Evolutionary conservation across 106 monocot species (phyloP).

Genomic region (Apostasia ramifera): DNA sequence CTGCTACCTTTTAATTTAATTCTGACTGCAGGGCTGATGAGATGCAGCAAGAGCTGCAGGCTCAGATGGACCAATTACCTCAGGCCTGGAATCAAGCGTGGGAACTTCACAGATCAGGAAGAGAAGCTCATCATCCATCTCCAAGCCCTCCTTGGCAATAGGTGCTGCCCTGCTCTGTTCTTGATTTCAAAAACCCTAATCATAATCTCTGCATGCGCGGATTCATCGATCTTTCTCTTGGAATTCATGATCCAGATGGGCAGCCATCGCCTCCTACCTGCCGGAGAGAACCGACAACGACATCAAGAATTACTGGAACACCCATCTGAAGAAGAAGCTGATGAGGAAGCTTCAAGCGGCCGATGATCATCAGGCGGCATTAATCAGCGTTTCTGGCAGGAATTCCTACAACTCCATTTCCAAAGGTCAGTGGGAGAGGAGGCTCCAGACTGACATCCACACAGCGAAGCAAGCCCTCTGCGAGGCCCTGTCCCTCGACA

Average conservation of each 20-base stretch:
- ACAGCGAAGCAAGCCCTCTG: slow-evolving; percentile 32
- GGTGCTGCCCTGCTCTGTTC: slow-evolving; percentile 3
- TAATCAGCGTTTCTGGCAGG: neutral
- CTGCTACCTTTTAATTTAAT: neutral
- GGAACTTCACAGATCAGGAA: slow-evolving; percentile 39
- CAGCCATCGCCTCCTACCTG: slow-evolving; percentile 70
- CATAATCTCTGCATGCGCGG: neutral
- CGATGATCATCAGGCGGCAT: neutral
- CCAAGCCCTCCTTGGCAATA: slow-evolving; percentile 47
- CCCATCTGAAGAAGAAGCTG: slow-evolving; percentile 54
- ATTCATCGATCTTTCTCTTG: neutral
- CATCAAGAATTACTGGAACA: slow-evolving; percentile 50
- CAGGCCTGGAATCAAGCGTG: slow-evolving; percentile 46
- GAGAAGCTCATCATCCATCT: slow-evolving; percentile 54
- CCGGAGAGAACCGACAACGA: slow-evolving; percentile 54
- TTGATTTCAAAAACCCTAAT: too few species aligned
- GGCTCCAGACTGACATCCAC: slow-evolving; percentile 36
- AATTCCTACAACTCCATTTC: neutral
- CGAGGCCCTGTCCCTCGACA: slow-evolving; percentile 25
- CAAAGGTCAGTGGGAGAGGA: slow-evolving; percentile 45
- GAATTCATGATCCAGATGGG: slow-evolving; percentile 33
- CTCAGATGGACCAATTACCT: slow-evolving; percentile 49
- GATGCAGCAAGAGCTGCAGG: slow-evolving; percentile 55
- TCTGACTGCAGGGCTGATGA: slow-evolving; percentile 25
- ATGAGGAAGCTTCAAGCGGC: slow-evolving; percentile 26